phyloP scores from a whole-genome alignment of 2,329 filamentous ascomycete species.

The Botrytis byssoidea region DNA sequence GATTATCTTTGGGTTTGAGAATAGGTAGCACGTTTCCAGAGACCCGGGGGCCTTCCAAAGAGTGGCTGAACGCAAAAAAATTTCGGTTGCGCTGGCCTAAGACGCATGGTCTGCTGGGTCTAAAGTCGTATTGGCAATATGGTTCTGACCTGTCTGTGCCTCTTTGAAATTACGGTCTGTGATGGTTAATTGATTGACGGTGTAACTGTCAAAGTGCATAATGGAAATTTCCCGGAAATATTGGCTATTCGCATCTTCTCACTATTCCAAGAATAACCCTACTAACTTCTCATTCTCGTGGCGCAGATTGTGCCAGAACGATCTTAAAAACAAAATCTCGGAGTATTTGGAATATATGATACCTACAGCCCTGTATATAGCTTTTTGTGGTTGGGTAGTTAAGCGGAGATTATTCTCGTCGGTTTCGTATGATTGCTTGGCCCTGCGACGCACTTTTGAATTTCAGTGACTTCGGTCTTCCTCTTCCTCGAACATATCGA shows the following conservation, averaged over 20 bases:
- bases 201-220: background rate
- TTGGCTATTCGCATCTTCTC: background rate
- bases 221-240: background rate
- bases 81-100: background rate
- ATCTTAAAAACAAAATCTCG: background rate
- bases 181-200: background rate
- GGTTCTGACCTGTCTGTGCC: background rate
- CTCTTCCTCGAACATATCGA: background rate
- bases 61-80: background rate
- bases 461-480: background rate
- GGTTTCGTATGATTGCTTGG: background rate
- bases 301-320: background rate
- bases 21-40: background rate
- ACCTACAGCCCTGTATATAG: background rate
- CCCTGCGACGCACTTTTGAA: background rate
- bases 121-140: background rate
- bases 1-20: background rate
- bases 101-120: background rate
- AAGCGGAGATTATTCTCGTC: background rate
- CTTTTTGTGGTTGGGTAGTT: background rate
- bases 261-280: background rate
- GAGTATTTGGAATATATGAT: background rate
- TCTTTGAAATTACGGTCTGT: background rate
- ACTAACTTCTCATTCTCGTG: background rate
- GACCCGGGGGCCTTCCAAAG: background rate